Base-by-base conservation (phyloP, 768 basidiomycete species). In the Kwoniella mangroviensis region DNA sequence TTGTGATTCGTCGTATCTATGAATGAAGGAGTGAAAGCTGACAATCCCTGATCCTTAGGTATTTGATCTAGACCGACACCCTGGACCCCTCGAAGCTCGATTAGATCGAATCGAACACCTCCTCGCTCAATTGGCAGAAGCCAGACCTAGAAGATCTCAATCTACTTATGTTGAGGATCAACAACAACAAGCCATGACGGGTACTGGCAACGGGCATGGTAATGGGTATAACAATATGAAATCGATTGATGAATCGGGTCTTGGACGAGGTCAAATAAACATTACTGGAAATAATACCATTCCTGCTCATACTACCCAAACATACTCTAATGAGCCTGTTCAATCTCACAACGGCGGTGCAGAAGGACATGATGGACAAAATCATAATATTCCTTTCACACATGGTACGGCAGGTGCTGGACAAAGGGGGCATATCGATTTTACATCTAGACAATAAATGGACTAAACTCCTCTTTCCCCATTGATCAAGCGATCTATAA, bases 91-190 rank as follows among this genome's bases (percentile, higher is more conserved):
- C 12, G 71, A 73, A 41, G 28, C 15, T 26, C 68, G 78, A 54
- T 62, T 79, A 5, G 76, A 76, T 51, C 63, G 76, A 12, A 76
- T 81, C 56, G 80, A 81, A 66, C 28, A 24, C n/a, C 65, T 81
- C 57, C 57, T 81, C 1, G 15, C 24, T 26, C 67, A 72, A 41
- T 63, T 79, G 3, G 28, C 69, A 17, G 68, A 66, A 55, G 28
- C 67, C 5, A 24, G 60, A 21, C 56, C 66, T 4, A 41, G 62
- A 12, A 51, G 40, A 65, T 72, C 70, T 2, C 58, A 57, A 24
- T 72, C 67, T 10, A 73, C 72, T 17, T 70, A 70, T 34, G 53
- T 64, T 22, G 72, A 73, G 2, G 52, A 67, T n/a, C 26, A 41
- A 17, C 28, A 41, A 5, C 41, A 57, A 12, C 17, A 53, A n/a